These are phyloP conservation scores for Dissophora ornata DNA, from an alignment of 192 early-diverging fungal genomes.

Conservation along the genomic window DNA sequence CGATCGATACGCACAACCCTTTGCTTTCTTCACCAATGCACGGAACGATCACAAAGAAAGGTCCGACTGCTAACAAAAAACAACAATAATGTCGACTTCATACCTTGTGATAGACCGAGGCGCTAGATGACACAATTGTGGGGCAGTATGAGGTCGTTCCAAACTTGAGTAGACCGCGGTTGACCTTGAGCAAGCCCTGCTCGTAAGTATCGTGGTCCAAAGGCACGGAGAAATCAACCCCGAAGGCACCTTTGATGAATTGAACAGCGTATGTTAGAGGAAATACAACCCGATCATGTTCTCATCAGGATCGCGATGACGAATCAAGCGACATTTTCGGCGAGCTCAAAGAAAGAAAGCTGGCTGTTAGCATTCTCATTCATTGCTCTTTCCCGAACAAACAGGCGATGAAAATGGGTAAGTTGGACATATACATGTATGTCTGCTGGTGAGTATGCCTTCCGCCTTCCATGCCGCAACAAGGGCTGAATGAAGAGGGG, in stretches of 20 bases:
- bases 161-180: conserved; percentile 79
- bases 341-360: too few species aligned
- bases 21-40: conserved; percentile 3
- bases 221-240: conserved; percentile 75
- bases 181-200: conserved; percentile 70
- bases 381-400: too few species aligned
- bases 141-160: conserved; percentile 87
- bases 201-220: conserved; percentile 71
- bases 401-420: too few species aligned
- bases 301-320: not conserved
- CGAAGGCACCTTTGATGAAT: conserved; percentile 67
- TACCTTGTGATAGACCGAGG: conserved; percentile 78
- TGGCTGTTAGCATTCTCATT: too few species aligned
- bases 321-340: too few species aligned
- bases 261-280: not conserved
- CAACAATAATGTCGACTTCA: not conserved
- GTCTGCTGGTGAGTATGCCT: too few species aligned
- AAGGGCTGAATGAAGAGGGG: too few species aligned
- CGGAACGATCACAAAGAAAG: conserved; percentile 22
- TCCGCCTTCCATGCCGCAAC: too few species aligned
- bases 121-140: conserved; percentile 78
- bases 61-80: not conserved
- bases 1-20: not conserved
- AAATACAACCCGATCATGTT: not conserved
- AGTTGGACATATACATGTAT: too few species aligned